Percentiles rank a stretch among this genome's conserved stretches.
phyloP scores from a whole-genome alignment of 495 filamentous ascomycete species.

The Hypoxylon fuscum region DNA sequence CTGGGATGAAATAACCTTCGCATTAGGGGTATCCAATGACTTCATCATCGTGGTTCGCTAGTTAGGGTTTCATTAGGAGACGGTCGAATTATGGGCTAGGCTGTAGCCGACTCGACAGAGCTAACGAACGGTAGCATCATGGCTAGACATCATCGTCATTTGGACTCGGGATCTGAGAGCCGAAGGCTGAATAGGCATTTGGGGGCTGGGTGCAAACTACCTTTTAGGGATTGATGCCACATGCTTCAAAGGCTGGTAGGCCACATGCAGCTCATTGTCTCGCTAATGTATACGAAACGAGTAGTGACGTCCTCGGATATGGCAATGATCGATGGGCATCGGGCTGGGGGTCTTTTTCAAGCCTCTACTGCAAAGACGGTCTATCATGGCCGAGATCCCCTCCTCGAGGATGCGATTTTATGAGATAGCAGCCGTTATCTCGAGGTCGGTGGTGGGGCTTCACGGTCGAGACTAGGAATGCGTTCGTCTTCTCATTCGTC shows the following conservation, averaged over 20 bases:
- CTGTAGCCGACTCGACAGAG: conserved; percentile 19
- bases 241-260: conserved; percentile 20
- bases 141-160: conserved; percentile 10
- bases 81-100: conserved; percentile 9
- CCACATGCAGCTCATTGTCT: conserved; percentile 29
- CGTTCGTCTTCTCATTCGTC: conserved; percentile 34
- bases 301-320: conserved; percentile 14
- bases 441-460: conserved; percentile 33
- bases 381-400: conserved; percentile 13
- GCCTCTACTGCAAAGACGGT: background rate
- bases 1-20: conserved; percentile 18
- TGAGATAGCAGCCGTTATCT: conserved; percentile 25
- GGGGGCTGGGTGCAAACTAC: background rate
- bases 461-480: conserved; percentile 36
- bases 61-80: conserved; percentile 21
- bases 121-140: conserved; percentile 1
- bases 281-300: conserved; percentile 17
- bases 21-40: conserved; percentile 16
- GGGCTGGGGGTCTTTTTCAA: conserved; percentile 17
- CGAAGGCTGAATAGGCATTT: conserved; percentile 20
- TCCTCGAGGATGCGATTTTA: conserved; percentile 21
- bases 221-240: conserved; percentile 11
- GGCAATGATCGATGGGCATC: conserved; percentile 17
- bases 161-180: conserved; percentile 21
- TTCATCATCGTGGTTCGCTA: conserved; percentile 16